Evolutionary conservation across 768 basidiomycete species (phyloP).

Genomic region (Hortiboletus flavorubellus): DNA sequence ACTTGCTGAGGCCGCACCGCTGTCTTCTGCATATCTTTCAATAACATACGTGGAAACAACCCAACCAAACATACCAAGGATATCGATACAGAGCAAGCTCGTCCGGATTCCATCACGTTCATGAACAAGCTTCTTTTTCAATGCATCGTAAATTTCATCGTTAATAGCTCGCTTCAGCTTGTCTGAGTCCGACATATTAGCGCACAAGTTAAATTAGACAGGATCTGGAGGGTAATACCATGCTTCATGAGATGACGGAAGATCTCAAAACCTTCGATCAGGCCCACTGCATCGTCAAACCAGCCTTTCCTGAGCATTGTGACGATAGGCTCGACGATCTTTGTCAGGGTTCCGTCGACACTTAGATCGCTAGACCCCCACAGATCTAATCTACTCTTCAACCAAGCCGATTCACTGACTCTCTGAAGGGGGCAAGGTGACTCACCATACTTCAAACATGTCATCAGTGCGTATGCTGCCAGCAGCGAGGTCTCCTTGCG

Average conservation of each 20-base stretch:
- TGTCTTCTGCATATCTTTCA: not conserved
- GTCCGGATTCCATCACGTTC: not conserved
- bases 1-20: no score
- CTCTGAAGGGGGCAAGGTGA: no score
- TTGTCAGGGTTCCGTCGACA: not conserved
- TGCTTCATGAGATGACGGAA: not conserved
- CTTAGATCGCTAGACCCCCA: not conserved
- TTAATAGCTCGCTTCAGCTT: not conserved
- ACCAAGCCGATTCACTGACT: not conserved
- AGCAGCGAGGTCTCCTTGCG: no score
- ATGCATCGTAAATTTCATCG: not conserved
- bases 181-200: not conserved
- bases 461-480: no score
- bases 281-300: slow-evolving; percentile 5
- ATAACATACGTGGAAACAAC: no score
- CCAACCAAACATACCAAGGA: not conserved
- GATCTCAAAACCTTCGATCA: not conserved
- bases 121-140: not conserved
- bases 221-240: not conserved
- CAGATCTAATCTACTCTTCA: not conserved
- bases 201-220: not conserved
- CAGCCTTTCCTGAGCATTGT: not conserved
- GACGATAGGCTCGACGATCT: not conserved
- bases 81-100: not conserved
- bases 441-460: no score